phyloP scores from a whole-genome alignment of 2,329 filamentous ascomycete genomes.

The Amauroascus verrucosus region DNA sequence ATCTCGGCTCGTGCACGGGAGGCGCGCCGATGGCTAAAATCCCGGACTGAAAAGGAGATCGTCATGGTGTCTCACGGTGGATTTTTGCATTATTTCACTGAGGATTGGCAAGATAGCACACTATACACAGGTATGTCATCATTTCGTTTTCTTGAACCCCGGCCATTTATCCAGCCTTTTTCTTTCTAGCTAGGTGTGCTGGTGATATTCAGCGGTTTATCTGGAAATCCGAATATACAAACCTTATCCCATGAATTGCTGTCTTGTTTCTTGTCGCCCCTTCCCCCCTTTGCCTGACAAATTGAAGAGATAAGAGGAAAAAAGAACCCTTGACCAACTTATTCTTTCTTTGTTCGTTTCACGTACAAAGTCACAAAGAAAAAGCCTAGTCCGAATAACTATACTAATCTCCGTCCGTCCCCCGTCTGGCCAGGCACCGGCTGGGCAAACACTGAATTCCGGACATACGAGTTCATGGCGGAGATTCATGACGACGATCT shows the following conservation, averaged over 20 bases:
- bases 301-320: not conserved
- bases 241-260: not conserved
- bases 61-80: constrained; percentile 73
- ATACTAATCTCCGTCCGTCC: constrained; percentile 18
- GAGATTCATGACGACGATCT: constrained; percentile 41
- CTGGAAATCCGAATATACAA: too few species aligned
- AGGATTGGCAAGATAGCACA: constrained; percentile 60
- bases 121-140: constrained; percentile 34
- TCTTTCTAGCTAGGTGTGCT: too few species aligned
- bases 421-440: constrained; percentile 48
- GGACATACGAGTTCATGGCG: constrained; percentile 56
- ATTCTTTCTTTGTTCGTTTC: constrained; percentile 4
- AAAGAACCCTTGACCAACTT: constrained; percentile 7
- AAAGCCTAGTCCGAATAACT: constrained; percentile 16
- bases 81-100: constrained; percentile 72
- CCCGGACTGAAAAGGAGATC: constrained; percentile 52
- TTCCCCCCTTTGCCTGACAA: not conserved
- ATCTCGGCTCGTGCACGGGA: constrained; percentile 52
- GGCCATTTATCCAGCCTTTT: too few species aligned
- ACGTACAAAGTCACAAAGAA: constrained; percentile 18
- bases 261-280: not conserved
- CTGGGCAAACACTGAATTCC: constrained; percentile 64
- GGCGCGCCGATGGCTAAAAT: constrained; percentile 49
- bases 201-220: too few species aligned
- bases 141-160: too few species aligned